A percentile compares a stretch with the other conserved stretches of the same genome.
These are phyloP conservation scores for Neurospora sp. DNA, from an alignment of 495 filamentous ascomycete species.

Conservation along the genomic window DNA sequence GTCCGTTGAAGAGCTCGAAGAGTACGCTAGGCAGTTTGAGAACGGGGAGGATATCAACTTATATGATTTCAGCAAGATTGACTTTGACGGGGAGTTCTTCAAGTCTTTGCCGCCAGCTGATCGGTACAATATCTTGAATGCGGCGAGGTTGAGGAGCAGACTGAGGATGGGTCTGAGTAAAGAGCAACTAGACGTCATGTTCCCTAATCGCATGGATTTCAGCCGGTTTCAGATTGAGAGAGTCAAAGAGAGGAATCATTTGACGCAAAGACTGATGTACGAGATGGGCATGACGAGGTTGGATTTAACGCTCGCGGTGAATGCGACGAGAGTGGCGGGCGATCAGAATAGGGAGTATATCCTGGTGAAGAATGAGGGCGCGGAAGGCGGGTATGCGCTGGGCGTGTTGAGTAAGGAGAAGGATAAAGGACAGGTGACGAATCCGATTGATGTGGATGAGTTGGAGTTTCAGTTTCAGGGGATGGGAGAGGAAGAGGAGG, in stretches of 20 bases:
- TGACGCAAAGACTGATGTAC: constrained; percentile 95
- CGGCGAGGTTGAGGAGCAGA: constrained; percentile 74
- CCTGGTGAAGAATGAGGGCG: constrained; percentile 85
- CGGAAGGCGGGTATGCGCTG: constrained; percentile 94
- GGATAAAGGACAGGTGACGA: constrained; percentile 59
- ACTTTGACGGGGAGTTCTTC: constrained; percentile 92
- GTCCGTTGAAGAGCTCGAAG: constrained; percentile 83
- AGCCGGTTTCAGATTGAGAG: constrained; percentile 92
- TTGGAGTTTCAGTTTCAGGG: constrained; percentile 49
- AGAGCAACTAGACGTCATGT: constrained; percentile 91
- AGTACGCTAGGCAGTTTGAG: constrained; percentile 86
- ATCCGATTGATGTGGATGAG: constrained; percentile 83
- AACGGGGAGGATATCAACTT: constrained; percentile 91
- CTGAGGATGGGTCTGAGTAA: constrained; percentile 93
- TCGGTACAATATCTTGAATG: constrained; percentile 94
- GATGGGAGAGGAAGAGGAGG: constrained; percentile 45
- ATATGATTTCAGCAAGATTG: constrained; percentile 98
- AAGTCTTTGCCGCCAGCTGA: constrained; percentile 78
- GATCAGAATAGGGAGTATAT: constrained; percentile 91
- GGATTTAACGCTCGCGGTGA: constrained; percentile 52
- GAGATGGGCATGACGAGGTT: constrained; percentile 79
- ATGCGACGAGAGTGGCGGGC: constrained; percentile 63
- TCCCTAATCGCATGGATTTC: constrained; percentile 96
- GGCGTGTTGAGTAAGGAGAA: constrained; percentile 82
- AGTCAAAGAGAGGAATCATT: constrained; percentile 79